These are phyloP conservation scores for Starmerella potacharoeniae DNA, from an alignment of 805 yeast genomes.

Conservation along the genomic window DNA sequence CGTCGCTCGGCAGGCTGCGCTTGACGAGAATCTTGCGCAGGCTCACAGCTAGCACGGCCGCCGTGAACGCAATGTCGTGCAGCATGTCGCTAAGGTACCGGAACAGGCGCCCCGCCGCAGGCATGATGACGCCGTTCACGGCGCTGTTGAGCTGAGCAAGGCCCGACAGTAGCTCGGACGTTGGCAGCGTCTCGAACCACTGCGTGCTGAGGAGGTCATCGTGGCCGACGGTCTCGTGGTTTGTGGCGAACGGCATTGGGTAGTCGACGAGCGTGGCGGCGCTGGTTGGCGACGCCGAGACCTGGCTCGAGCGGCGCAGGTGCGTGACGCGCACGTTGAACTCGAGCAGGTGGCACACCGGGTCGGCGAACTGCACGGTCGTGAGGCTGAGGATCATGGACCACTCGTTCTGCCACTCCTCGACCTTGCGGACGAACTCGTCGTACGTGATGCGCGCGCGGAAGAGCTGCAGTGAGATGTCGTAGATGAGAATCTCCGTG, in stretches of 20 bases:
- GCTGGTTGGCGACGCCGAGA: background rate
- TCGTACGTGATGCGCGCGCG: conserved; percentile 32
- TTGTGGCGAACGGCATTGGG: background rate
- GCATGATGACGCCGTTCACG: conserved; percentile 33
- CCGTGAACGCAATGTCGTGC: conserved; percentile 34
- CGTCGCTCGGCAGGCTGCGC: background rate
- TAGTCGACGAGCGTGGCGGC: background rate
- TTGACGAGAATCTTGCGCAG: background rate
- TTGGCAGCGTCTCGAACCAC: background rate
- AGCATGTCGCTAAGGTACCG: conserved; percentile 63
- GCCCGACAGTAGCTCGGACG: background rate
- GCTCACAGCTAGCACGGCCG: conserved; percentile 9
- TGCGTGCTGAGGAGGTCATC: background rate
- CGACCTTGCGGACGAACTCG: conserved; percentile 39
- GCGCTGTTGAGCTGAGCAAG: conserved; percentile 31
- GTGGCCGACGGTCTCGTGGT: background rate
- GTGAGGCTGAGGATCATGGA: conserved; percentile 57
- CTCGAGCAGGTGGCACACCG: conserved; percentile 53
- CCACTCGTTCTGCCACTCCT: conserved; percentile 59
- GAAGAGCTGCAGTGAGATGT: conserved; percentile 46
- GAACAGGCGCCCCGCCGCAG: conserved; percentile 45
- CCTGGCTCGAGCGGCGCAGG: background rate
- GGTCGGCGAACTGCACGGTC: conserved; percentile 60
- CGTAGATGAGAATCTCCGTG: conserved; percentile 55
- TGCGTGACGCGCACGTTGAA: conserved; percentile 8